Base-by-base conservation (phyloP, 129 eudicot genomes). In the Glebionis coronaria region DNA sequence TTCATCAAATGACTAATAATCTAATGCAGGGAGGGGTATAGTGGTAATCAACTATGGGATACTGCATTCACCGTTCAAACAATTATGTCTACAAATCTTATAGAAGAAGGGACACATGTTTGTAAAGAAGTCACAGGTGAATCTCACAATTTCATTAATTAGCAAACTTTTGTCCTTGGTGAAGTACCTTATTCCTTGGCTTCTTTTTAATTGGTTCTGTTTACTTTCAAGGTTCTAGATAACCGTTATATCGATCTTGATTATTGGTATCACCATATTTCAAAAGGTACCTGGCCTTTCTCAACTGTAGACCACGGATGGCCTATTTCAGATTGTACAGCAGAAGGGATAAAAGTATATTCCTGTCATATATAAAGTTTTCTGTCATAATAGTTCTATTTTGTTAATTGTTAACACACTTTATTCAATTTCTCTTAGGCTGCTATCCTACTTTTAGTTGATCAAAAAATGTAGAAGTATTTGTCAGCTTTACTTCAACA, bases 201-300 rank as follows among this genome's bases (percentile, higher is more conserved):
- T 53, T 61, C 3, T 44, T 69, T 35, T 44, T 38, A 35, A 21
- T 44, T 40, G 44, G 4, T 25, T 65, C 21, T 6, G 44, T 49
- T 58, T 71, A 11, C 44, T 66, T 72, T 75, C 55, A 76, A 93
- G 98, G 95, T 94, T 61, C 16, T 60, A 58, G 95, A 94, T 50
- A 85, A 86, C 82, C 80, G 97, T 79, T 77, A 87, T 2, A 97
- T 95, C 0, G 66, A 94, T 71, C 95, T 94, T 12, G 72, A 77
- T 79, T 67, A 38, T 57, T 89, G 95, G 97, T 94, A 89, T 76
- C 95, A 95, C 53, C 99, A 94, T 70, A 87, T 87, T 19, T 94
- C 99, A 15, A 94, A 94, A 84, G 99, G 99, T 55, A 95, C 93
- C 45, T 94, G 99, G 99, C 95, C 99, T 51, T 94, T 94, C 76